Evolutionary conservation across 73 alveolate genomes (phyloP).

Genomic region (Stentor roeselii): DNA sequence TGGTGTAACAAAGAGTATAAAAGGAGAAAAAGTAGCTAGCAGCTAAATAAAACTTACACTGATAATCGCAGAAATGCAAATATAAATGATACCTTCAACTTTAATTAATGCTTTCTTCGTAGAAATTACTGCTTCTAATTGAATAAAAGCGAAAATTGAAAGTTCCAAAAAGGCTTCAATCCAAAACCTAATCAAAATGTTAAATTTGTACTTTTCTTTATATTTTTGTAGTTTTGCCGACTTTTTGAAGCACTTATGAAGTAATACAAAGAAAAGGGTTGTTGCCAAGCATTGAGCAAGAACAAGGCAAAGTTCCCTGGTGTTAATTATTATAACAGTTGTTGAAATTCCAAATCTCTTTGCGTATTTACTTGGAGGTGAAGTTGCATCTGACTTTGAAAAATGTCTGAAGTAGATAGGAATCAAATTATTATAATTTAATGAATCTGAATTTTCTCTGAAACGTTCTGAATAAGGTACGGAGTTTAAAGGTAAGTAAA

Average conservation of each 20-base stretch:
- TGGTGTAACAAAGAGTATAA: too few species aligned
- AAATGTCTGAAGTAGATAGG: not conserved
- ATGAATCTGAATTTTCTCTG: not conserved
- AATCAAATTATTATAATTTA: not conserved
- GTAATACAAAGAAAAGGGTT: too few species aligned
- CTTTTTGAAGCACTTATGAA: not conserved
- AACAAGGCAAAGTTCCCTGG: not conserved
- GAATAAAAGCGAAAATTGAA: not conserved
- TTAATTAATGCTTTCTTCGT: too few species aligned
- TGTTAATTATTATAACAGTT: not conserved
- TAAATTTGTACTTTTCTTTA: not conserved
- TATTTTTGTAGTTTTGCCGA: not conserved
- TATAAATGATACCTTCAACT: too few species aligned
- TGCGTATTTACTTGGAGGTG: not conserved
- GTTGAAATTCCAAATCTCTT: not conserved
- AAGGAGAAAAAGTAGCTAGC: too few species aligned
- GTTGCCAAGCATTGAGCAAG: not conserved
- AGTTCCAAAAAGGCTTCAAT: not conserved
- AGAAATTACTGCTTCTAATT: not conserved
- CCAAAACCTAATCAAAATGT: slow-evolving; percentile 4
- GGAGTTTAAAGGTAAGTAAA: not conserved
- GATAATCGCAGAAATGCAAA: too few species aligned
- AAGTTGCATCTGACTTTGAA: not conserved
- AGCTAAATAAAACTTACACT: too few species aligned
- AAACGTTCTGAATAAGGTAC: not conserved